Base-by-base conservation (phyloP, 1,284 basidiomycete species). In the Leccinum ponderosum region DNA sequence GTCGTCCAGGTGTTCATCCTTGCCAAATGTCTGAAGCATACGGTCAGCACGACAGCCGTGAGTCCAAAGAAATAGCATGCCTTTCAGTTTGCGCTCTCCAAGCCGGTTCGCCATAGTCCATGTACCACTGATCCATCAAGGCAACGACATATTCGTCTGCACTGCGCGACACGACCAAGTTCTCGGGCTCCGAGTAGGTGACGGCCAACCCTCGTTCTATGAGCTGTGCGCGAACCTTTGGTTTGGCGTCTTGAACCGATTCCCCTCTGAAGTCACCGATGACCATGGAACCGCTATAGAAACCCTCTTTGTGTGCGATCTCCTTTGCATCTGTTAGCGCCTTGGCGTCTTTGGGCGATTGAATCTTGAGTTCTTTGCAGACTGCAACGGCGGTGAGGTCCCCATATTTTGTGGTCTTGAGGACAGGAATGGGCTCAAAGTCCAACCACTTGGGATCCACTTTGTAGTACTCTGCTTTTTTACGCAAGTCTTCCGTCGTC, bases 71-170 rank as follows among this genome's bases (percentile, higher is more conserved):
- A 66, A 69, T n/a, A 90, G 80, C 87, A 63, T 71, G 93, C 94
- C 85, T 89, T 76, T 95, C 91, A 7, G 95, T 89, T 71, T 93
- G 83, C n/a, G 84, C 86, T 76, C 90, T 92, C 97, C 97, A 99
- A 44, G 77, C 75, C 3, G 78, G 27, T 29, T 29, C 27, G 8
- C 27, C 27, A 29, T 29, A 29, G 27, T 99, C 95, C 74, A 99
- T 80, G 78, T 98, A 99, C 96, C 97, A 99, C 78, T 99, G 97
- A 75, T 99, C 97, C 85, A 95, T 97, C 65, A 99, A 81, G 8
- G 97, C 96, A 62, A 99, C 96, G 37, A 98, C 93, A 80, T 97
- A 99, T 78, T 98, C 97, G 73, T 99, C 97, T 22, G 85, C 87
- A 76, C 91, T 94, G 57, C 97, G 84, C 60, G 91, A 94, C 72